A percentile compares a stretch with the other conserved stretches of the same genome.
These are phyloP conservation scores for Pugionium cornutum DNA, from an alignment of 345 rosid species.

Conservation along the genomic window DNA sequence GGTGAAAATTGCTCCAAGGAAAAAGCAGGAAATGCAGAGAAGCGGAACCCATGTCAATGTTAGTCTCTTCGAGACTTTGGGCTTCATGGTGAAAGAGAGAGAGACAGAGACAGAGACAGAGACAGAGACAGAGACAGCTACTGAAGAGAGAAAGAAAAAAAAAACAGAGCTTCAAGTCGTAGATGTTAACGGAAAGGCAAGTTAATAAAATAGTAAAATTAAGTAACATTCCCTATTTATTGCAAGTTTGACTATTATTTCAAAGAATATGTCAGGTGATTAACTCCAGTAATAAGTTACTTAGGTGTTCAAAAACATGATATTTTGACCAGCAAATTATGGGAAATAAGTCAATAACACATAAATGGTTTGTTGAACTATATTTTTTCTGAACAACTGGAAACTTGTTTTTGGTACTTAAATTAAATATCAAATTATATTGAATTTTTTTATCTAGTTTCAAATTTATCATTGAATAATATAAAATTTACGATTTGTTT, in stretches of 20 bases:
- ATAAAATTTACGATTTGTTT: too few species aligned
- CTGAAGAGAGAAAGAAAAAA: constrained; percentile 11
- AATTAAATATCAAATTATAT: too few species aligned
- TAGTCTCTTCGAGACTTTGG: constrained; percentile 49
- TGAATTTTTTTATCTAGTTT: too few species aligned
- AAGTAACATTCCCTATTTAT: constrained; percentile 29
- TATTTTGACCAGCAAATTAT: constrained; percentile 15
- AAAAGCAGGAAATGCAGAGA: constrained; percentile 66
- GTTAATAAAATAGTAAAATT: constrained; percentile 11
- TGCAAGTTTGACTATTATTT: constrained; percentile 33
- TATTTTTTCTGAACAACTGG: neutral
- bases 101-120: neutral
- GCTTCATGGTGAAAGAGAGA: constrained; percentile 52
- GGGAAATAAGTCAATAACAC: neutral
- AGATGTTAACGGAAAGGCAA: constrained; percentile 18
- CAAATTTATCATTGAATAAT: too few species aligned
- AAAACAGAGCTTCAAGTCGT: constrained; percentile 14
- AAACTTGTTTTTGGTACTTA: too few species aligned
- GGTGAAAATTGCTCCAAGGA: constrained; percentile 73
- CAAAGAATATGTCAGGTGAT: constrained; percentile 23
- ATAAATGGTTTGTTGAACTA: neutral
- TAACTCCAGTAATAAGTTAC: constrained; percentile 21
- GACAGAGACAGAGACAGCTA: neutral
- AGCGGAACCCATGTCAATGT: constrained; percentile 71
- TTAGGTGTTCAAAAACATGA: neutral